Evolutionary conservation across 257 asterid species (phyloP), one percentile per base, ranked within the genome.

Genomic region (Solanum peruvianum): DNA sequence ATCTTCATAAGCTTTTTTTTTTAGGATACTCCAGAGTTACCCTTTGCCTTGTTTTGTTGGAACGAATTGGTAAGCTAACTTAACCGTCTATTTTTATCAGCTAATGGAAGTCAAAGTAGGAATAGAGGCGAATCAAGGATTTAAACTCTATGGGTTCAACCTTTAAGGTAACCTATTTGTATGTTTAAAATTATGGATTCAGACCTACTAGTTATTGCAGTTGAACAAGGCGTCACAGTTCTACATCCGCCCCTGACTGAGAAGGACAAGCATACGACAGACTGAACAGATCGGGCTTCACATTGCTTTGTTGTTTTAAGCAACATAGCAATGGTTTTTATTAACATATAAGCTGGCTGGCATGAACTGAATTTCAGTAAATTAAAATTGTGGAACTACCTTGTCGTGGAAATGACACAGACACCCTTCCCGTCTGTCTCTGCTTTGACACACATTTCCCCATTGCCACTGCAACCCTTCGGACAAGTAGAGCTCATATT

Each of bases 331-430:
- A 77, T 44, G 66, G 31, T 0, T 9, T 78, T 18, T 27, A 29
- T 29, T 25, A 47, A 29, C 42, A 49, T 80, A 20, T 0, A 49
- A 49, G 67, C 20, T 0, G 44, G 67, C 18, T 1, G 45, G 69
- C 1, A 49, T 80, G 85, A 80, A 58, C 44, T 80, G 4, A 49
- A 29, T 29, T 29, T 49, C 64, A 25, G 41, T 0, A 80, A 49
- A 80, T 80, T 80, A 49, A 49, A n/a, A 80, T 29, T 49, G 45
- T 11, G 47, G 64, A 47, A 73, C 73, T 92, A 96, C 99, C 99
- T 95, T 91, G 98, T 95, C 2, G 98, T 91, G 86, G 98, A 95
- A 90, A 91, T 31, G 82, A 96, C 98, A 56, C 99, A 96, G 72
- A 87, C 90, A 67, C 99, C 99, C 90, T 95, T 94, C 84, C 93